A percentile compares a stretch with the other conserved stretches of the same genome.
phyloP scores from a whole-genome alignment of 164 flowering plant genomes.

The Magnolia sinica region DNA sequence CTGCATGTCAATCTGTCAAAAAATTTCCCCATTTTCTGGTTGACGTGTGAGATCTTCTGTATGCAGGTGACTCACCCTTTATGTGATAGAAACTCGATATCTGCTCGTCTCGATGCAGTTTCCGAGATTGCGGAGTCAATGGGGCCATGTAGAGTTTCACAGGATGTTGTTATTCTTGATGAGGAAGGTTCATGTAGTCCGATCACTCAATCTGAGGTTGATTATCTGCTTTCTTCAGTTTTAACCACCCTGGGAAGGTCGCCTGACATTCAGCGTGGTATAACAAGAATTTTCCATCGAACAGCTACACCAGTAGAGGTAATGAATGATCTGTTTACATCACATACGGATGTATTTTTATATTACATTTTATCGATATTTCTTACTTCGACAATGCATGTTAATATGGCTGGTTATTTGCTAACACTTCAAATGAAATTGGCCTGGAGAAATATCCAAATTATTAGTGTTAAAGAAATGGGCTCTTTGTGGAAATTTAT shows the following conservation, averaged over 20 bases:
- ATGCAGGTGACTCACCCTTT: constrained; percentile 88
- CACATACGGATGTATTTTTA: background rate
- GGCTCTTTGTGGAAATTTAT: background rate
- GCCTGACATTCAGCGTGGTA: constrained; percentile 89
- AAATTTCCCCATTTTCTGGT: background rate
- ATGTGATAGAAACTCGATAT: constrained; percentile 71
- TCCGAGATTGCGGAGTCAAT: constrained; percentile 81
- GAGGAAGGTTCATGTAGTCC: constrained; percentile 28
- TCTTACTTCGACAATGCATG: background rate
- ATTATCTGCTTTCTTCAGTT: constrained; percentile 57
- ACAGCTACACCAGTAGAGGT: constrained; percentile 89
- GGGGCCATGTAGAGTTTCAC: constrained; percentile 36
- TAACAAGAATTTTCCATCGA: constrained; percentile 82
- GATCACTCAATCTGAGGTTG: constrained; percentile 30
- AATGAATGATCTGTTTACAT: constrained; percentile 8
- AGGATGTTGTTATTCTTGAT: constrained; percentile 19
- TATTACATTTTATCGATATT: background rate
- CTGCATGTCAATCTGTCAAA: background rate
- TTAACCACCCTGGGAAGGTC: constrained; percentile 60
- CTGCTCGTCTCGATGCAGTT: constrained; percentile 91
- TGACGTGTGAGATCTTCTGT: constrained; percentile 20
- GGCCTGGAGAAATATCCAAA: background rate
- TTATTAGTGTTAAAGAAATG: background rate
- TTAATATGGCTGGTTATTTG: background rate
- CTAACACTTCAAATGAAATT: background rate